These are phyloP conservation scores for Pseudozyma sp. DNA, from an alignment of 1,284 basidiomycete genomes.

Conservation along the genomic window DNA sequence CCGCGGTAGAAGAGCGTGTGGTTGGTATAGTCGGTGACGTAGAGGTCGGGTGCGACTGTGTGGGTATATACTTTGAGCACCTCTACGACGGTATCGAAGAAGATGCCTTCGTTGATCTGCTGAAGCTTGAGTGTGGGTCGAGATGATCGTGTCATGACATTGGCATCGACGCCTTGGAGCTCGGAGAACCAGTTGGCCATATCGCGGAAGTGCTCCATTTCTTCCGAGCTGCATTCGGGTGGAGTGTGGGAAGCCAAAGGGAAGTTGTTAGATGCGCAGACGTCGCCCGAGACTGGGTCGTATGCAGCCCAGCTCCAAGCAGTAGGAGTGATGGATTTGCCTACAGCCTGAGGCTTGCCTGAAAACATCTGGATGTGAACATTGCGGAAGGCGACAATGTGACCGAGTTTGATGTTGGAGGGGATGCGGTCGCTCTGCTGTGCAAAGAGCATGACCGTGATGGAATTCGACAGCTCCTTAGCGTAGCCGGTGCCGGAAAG, in stretches of 20 bases:
- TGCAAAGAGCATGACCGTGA: constrained; percentile 50
- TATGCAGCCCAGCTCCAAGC: constrained; percentile 45
- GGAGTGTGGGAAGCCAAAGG: constrained; percentile 30
- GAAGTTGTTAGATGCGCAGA: constrained; percentile 38
- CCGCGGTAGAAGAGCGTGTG: constrained; percentile 49
- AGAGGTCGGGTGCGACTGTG: constrained; percentile 52
- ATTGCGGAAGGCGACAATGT: constrained; percentile 40
- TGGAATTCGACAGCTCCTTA: constrained; percentile 31
- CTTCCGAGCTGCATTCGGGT: constrained; percentile 40
- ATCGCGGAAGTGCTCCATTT: constrained; percentile 47
- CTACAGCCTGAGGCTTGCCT: constrained; percentile 42
- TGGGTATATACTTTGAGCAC: constrained; percentile 56
- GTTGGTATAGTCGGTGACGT: constrained; percentile 62
- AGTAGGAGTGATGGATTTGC: constrained; percentile 22
- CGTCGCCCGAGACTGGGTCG: constrained; percentile 37
- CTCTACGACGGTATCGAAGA: constrained; percentile 58
- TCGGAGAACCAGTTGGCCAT: constrained; percentile 44
- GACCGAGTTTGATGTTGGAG: constrained; percentile 23
- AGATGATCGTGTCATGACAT: constrained; percentile 20
- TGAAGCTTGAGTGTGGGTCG: constrained; percentile 39
- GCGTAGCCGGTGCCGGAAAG: constrained; percentile 44
- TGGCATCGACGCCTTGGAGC: constrained; percentile 35
- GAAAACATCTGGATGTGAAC: constrained; percentile 47
- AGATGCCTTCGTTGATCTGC: constrained; percentile 41
- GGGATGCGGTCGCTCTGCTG: constrained; percentile 33